phyloP scores from a whole-genome alignment of 208 protist species.

The Trichomonas vaginalis region DNA sequence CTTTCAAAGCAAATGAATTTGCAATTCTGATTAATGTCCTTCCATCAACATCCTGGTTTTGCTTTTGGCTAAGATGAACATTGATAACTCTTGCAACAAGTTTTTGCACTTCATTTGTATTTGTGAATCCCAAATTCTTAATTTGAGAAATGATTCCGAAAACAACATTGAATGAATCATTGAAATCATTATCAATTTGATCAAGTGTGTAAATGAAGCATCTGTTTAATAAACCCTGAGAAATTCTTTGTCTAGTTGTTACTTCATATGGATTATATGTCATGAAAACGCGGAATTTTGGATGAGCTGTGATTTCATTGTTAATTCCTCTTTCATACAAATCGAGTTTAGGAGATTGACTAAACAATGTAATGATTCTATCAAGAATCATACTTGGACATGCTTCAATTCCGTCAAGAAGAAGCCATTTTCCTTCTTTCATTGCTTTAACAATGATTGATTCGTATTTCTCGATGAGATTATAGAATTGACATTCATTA shows the following conservation, averaged over 20 bases:
- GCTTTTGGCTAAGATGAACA: no score
- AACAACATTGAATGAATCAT: neutral
- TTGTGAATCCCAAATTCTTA: neutral
- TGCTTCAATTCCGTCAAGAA: no score
- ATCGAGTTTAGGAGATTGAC: neutral
- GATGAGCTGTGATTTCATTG: neutral
- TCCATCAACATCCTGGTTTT: no score
- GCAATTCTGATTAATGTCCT: no score
- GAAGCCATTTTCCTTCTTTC: no score
- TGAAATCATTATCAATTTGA: neutral
- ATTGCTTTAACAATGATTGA: no score
- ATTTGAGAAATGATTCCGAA: neutral
- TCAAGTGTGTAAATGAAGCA: neutral
- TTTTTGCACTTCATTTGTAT: no score
- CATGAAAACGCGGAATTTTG: neutral
- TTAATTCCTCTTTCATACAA: neutral
- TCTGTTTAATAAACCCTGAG: neutral
- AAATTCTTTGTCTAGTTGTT: neutral
- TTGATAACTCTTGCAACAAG: no score
- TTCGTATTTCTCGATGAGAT: no score
- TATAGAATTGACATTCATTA: neutral
- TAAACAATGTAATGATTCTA: neutral
- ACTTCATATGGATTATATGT: neutral
- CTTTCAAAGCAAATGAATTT: no score
- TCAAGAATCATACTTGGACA: neutral